Base-by-base conservation (phyloP, 1,284 basidiomycete species). In the Rhodotorula sp. region DNA sequence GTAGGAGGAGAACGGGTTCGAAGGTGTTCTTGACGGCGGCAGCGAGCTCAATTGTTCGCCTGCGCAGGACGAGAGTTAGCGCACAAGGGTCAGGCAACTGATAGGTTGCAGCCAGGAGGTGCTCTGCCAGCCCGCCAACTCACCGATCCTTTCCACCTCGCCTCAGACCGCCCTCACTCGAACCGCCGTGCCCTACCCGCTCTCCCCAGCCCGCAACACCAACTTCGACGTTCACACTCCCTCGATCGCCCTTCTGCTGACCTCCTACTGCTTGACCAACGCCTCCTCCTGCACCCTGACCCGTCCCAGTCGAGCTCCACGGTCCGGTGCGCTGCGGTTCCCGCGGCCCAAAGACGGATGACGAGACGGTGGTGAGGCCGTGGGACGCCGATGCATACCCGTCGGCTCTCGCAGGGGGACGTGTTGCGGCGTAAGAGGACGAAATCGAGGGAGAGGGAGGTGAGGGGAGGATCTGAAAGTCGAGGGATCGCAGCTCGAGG, bases 1-100 rank as follows among this genome's bases (percentile, higher is more conserved):
- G 86, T 2, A 90, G 89, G 79, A 94, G 90, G 51, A 99, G 86
- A 62, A 96, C 92, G 53, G 94, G 92, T 79, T 98, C 94, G 77
- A 99, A 98, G 0, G 95, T 97, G 50, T 91, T 89, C 81, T 92
- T 90, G 74, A 99, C 88, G 20, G 89, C 87, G 2, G 91, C 85
- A 2, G 89, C 90, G 69, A 97, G 85, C 80, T 99, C 95, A 68
- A 92, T 83, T 67, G 92, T 85, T 26, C 94, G 91, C 80, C 95
- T 97, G 77, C 40, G 62, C 40, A 13, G 15, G 54, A 5, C 22
- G 68, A 62, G 59, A 5, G 15, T 31, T 28, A 3, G 50, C 62
- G 67, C 30, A 55, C 62, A 34, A 63, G 68, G 59, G 30, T 54
- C 44, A 62, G 44, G 52, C 5, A 28, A 16, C 9, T n/a, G 46